Evolutionary conservation across 2,329 filamentous ascomycete genomes (phyloP).

Genomic region (Cercospora citrullina): DNA sequence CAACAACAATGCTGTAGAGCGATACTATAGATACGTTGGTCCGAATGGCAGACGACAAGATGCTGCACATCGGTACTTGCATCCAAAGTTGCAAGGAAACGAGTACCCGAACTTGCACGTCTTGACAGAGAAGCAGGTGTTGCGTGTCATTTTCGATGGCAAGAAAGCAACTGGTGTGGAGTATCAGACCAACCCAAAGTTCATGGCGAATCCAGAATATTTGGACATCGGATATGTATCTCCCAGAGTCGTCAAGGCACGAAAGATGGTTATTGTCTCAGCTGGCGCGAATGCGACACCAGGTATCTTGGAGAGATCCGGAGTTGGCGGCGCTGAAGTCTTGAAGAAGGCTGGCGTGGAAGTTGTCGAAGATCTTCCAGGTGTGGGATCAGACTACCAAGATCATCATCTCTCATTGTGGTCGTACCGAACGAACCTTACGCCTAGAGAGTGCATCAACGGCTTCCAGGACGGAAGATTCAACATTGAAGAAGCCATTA

Average conservation of each 20-base stretch:
- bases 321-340: slow-evolving; percentile 54
- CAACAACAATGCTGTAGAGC: slow-evolving; percentile 42
- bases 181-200: slow-evolving; percentile 51
- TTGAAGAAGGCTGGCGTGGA: slow-evolving; percentile 44
- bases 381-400: slow-evolving; percentile 36
- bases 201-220: slow-evolving; percentile 37
- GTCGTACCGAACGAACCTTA: slow-evolving; percentile 53
- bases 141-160: slow-evolving; percentile 42
- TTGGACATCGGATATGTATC: slow-evolving; percentile 42
- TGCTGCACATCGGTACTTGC: slow-evolving; percentile 56
- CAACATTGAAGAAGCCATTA: slow-evolving; percentile 49
- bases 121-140: slow-evolving; percentile 58
- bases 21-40: slow-evolving; percentile 52
- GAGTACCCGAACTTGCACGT: slow-evolving; percentile 60
- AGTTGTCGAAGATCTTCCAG: slow-evolving; percentile 36
- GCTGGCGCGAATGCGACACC: slow-evolving; percentile 60
- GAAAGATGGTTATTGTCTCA: slow-evolving; percentile 59
- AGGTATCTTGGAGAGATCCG: slow-evolving; percentile 61
- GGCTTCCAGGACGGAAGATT: slow-evolving; percentile 52
- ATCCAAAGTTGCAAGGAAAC: slow-evolving; percentile 52
- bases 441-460: slow-evolving; percentile 55
- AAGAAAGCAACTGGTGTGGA: slow-evolving; percentile 60
- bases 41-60: slow-evolving; percentile 58
- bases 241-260: slow-evolving; percentile 49
- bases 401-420: slow-evolving; percentile 53